These are phyloP conservation scores for Cerrena zonata DNA, from an alignment of 1,284 basidiomycete species.

Conservation along the genomic window DNA sequence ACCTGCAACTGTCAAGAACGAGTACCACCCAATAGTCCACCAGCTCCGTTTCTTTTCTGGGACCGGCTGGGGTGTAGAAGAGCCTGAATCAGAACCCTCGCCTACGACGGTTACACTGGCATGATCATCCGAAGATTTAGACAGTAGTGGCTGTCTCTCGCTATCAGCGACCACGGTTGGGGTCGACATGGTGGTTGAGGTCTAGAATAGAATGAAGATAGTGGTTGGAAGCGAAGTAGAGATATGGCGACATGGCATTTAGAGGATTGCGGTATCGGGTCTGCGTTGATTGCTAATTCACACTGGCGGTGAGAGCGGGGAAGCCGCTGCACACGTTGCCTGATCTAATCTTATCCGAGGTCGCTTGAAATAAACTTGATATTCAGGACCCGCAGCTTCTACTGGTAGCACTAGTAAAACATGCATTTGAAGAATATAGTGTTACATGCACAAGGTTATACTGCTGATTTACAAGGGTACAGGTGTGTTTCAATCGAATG, in stretches of 20 bases:
- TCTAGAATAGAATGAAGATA: no score
- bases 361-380: not conserved
- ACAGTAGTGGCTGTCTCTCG: conserved; percentile 14
- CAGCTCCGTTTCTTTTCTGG: conserved; percentile 22
- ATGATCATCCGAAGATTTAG: not conserved
- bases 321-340: not conserved
- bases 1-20: conserved; percentile 30
- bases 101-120: not conserved
- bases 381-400: no score
- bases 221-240: not conserved
- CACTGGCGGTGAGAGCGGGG: not conserved
- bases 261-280: not conserved
- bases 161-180: not conserved
- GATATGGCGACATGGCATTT: not conserved
- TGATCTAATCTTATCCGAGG: conserved; percentile 6
- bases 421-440: not conserved
- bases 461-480: no score
- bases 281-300: conserved; percentile 1
- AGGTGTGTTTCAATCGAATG: conserved; percentile 38
- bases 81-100: not conserved
- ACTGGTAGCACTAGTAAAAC: no score
- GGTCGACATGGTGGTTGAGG: not conserved
- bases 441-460: no score
- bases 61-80: not conserved
- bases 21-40: conserved; percentile 29